Percentiles rank a stretch among this genome's conserved stretches.
Evolutionary conservation across 306 rosid species (phyloP).

Genomic region (Sicyos edulis): DNA sequence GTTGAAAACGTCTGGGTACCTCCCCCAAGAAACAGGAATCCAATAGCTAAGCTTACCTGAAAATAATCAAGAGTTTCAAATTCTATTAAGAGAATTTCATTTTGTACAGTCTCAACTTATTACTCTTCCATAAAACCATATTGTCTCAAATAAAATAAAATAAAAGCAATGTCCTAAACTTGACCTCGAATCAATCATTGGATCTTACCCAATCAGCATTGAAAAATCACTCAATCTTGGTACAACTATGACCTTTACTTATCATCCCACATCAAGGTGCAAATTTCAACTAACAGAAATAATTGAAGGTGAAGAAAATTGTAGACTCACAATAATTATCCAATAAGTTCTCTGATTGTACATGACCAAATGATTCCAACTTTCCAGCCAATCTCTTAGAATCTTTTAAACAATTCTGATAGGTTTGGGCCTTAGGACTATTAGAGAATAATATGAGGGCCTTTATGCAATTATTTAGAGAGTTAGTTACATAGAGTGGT

Average conservation of each 20-base stretch:
- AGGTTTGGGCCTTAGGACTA: too few species aligned
- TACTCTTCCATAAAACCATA: conserved; percentile 4
- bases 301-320: background rate
- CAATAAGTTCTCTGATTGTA: background rate
- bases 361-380: background rate
- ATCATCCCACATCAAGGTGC: background rate
- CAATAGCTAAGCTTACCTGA: conserved; percentile 89
- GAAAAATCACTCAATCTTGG: background rate
- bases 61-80: conserved; percentile 23
- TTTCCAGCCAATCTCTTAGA: background rate
- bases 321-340: background rate
- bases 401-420: background rate
- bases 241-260: background rate
- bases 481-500: too few species aligned
- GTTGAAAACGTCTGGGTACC: conserved; percentile 94
- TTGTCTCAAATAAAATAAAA: background rate
- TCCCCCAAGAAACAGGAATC: conserved; percentile 98
- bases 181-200: background rate
- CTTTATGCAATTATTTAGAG: too few species aligned
- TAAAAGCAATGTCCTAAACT: background rate
- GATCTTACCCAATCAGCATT: background rate
- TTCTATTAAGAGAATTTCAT: conserved; percentile 3
- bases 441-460: too few species aligned
- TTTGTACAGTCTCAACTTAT: background rate
- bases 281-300: background rate